Base-by-base conservation (phyloP, 768 basidiomycete genomes). In the Neoboletus subvelutipes region DNA sequence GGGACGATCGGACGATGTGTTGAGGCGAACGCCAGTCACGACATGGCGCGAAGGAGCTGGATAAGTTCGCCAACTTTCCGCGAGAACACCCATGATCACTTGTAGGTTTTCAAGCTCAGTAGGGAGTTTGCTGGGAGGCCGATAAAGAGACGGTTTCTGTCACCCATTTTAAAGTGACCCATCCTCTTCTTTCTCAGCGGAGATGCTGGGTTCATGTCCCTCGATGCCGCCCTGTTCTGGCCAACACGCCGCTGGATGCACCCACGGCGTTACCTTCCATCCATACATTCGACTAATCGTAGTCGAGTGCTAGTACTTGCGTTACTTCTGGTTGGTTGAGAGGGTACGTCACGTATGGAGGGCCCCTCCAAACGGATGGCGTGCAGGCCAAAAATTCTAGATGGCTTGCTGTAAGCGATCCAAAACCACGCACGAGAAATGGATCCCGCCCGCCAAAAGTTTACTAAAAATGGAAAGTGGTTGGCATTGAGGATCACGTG, bases 21-120 rank as follows among this genome's bases (percentile, higher is more conserved):
- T 31, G 6, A 8, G 0, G 5, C 58, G 49, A 31, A 4, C 15
- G 4, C 56, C 49, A 11, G 26, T 52, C 9, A 1, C 1, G 13
- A 8, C 1, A 26, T 18, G 4, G 18, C 13, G 10, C 4, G 22
- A 13, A 8, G 29, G 3, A 4, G 9, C 7, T 0, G 37, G 9
- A 15, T 52, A 1, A 0, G 57, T 59, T 28, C 31, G 57, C 39
- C 37, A 60, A 9, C 4, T 1, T 53, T 59, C 58, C 17, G 31
- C 37, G 8, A 45, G 45, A 0, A 2, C 33, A n/a, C 58, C 58
- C 58, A 59, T 59, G 26, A 28, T 39, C 5, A n/a, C 22, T 6
- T 29, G 4, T 20, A 29, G 45, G 8, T 46, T 2, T 31, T 46
- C 29, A 13, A 46, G 11, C 6, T 20, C 6, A 9, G 29, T 20